Conservation (phyloP, 192 early-diverging fungal species). For the Coemansia sp. region DNA sequence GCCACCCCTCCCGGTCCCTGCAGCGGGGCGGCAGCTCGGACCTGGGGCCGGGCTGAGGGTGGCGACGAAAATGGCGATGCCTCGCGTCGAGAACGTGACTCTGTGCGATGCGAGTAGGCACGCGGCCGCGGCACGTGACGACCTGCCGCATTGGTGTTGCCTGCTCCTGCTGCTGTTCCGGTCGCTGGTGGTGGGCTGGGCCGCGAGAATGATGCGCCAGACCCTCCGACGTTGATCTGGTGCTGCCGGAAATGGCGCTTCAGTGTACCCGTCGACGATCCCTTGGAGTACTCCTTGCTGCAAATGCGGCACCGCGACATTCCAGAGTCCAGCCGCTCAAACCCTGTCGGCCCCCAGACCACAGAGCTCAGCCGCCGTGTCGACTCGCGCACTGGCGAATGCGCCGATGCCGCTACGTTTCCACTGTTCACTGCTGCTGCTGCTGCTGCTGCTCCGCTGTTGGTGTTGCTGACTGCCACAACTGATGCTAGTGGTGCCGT, state of each 20-base stretch:
- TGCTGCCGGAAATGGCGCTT: slow-evolving; percentile 55
- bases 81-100: slow-evolving; percentile 32
- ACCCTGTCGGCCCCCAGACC: slow-evolving; percentile 53
- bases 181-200: slow-evolving; percentile 24
- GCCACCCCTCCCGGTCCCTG: not conserved
- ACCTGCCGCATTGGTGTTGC: not conserved
- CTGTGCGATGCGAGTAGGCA: slow-evolving; percentile 50
- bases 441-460: slow-evolving; percentile 7
- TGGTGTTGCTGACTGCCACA: slow-evolving; percentile 2
- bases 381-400: slow-evolving; percentile 54
- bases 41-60: not conserved
- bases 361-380: slow-evolving; percentile 55
- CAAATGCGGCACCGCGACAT: slow-evolving; percentile 55
- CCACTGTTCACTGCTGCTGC: not conserved
- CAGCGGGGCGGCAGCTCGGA: not conserved
- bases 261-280: slow-evolving; percentile 54
- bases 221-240: slow-evolving; percentile 36
- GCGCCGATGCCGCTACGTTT: slow-evolving; percentile 18
- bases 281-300: slow-evolving; percentile 54
- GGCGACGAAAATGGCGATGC: slow-evolving; percentile 36
- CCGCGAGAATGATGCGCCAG: slow-evolving; percentile 19
- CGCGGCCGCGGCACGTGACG: slow-evolving; percentile 35
- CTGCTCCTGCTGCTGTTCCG: not conserved
- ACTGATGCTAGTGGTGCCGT: not conserved
- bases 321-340: slow-evolving; percentile 53